Base-by-base conservation (phyloP, 2,329 filamentous ascomycete species). In the Trichoderma koningii region DNA sequence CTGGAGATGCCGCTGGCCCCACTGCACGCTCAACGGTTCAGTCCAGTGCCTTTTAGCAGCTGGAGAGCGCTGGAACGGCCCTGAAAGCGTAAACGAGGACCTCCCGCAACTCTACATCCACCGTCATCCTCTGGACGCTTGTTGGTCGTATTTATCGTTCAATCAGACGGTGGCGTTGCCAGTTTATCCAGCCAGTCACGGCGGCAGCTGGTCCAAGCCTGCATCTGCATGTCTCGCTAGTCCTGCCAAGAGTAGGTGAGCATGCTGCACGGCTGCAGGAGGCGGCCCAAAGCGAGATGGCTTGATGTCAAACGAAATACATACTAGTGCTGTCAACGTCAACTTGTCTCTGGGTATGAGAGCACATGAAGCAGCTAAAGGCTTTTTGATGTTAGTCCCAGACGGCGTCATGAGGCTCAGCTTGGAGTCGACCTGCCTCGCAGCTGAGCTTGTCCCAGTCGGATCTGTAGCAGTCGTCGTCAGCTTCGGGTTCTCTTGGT, bases 171-270 rank as follows among this genome's bases (percentile, higher is more conserved):
- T 23, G 60, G 50, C 41, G 34, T 34, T 55, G 26, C 41, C 60
- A n/a, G 45, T 63, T 63, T 55, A 55, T 30, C 50, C 60, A 63
- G 59, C 59, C 59, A 62, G 48, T 62, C 59, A 62, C 38, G 38
- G 7, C 41, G 23, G 38, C 55, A 45, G 55, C 55, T 47, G 23
- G 21, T 1, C 15, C 34, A 41, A 23, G 52, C 52, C 38, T 14
- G 38, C 21, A 15, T 10, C 50, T 30, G n/a, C 50, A 21, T 34
- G 28, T 17, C n/a, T 30, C 41, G 34, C 21, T 51, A 60, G 56
- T 45, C 56, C 56, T 60, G 50, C 56, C 45, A 42, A 5, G 41
- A 44, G 48, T 19, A n/a, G 7, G 34, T 45, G 48, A 38, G 48
- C 50, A 38, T 53, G 60, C 60, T 53, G n/a, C 48, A 7, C 47